Evolutionary conservation across 371 early-diverging fungal genomes (phyloP).

Genomic region (Syncephalastrum racemosum): DNA sequence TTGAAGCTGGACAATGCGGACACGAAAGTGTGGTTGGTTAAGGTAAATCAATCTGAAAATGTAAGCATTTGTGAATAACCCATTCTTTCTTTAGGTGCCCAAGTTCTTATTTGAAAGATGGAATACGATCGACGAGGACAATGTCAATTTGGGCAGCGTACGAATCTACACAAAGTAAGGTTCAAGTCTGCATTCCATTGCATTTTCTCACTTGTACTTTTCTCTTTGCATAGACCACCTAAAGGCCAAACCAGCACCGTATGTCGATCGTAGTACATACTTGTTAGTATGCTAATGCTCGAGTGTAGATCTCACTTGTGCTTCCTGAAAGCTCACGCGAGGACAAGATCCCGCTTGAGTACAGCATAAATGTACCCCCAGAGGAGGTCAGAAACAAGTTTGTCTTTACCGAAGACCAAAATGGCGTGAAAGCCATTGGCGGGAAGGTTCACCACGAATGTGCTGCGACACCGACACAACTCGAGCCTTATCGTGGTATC

Average conservation of each 20-base stretch:
- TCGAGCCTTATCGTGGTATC: slow-evolving; percentile 67
- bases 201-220: not conserved
- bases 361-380: slow-evolving; percentile 69
- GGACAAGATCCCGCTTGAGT: slow-evolving; percentile 69
- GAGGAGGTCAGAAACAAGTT: slow-evolving; percentile 72
- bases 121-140: slow-evolving; percentile 65
- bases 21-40: slow-evolving; percentile 88
- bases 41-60: slow-evolving; percentile 52
- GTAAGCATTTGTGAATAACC: not conserved
- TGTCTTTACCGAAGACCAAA: slow-evolving; percentile 68
- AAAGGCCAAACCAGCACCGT: slow-evolving; percentile 33
- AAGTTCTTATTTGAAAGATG: slow-evolving; percentile 84
- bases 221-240: slow-evolving; percentile 27
- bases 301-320: slow-evolving; percentile 54
- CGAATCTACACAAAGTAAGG: slow-evolving; percentile 70
- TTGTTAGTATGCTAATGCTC: not conserved
- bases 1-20: slow-evolving; percentile 63
- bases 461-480: slow-evolving; percentile 64
- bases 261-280: slow-evolving; percentile 1
- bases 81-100: slow-evolving; percentile 56
- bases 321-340: slow-evolving; percentile 57
- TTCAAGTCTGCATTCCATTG: too few relatives aligned
- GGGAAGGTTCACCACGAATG: slow-evolving; percentile 88
- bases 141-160: slow-evolving; percentile 75
- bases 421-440: slow-evolving; percentile 42